These are phyloP conservation scores for Diaporthe capsici DNA, from an alignment of 2,329 filamentous ascomycete genomes.

Conservation along the genomic window DNA sequence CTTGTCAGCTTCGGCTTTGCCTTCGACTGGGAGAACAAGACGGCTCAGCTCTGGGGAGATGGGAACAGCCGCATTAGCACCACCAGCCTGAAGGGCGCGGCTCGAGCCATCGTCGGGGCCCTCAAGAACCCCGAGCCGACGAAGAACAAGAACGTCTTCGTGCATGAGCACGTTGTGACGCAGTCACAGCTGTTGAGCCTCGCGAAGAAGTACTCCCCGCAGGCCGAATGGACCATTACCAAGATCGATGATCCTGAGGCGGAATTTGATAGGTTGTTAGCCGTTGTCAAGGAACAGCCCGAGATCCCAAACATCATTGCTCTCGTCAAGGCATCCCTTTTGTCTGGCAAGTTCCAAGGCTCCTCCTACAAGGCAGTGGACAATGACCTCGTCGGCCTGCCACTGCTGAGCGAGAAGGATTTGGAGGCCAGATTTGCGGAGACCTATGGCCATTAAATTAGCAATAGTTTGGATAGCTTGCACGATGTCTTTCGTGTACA, in stretches of 20 bases:
- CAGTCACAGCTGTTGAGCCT: not conserved
- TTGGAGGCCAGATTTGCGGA: not conserved
- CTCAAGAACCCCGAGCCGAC: conserved; percentile 3
- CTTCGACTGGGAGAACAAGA: conserved; percentile 27
- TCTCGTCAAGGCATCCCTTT: not conserved
- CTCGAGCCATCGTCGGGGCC: not conserved
- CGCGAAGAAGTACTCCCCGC: not conserved
- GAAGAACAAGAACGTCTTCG: not conserved
- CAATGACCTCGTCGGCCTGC: not conserved
- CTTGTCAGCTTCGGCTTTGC: not conserved
- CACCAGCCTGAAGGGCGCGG: not conserved
- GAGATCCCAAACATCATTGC: not conserved
- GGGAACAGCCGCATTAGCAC: conserved; percentile 6
- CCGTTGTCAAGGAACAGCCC: not conserved
- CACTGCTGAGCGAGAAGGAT: not conserved
- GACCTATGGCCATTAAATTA: not conserved
- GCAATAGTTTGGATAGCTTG: too few relatives aligned
- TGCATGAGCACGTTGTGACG: not conserved
- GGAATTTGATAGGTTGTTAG: not conserved
- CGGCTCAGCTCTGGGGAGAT: conserved; percentile 8
- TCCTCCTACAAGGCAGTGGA: not conserved
- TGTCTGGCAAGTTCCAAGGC: not conserved
- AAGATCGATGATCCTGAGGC: not conserved
- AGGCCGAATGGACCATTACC: conserved; percentile 6
- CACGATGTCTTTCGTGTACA: not conserved